These are phyloP conservation scores for Sphaerulina vaccinii DNA, from an alignment of 2,329 filamentous ascomycete genomes.

Conservation along the genomic window DNA sequence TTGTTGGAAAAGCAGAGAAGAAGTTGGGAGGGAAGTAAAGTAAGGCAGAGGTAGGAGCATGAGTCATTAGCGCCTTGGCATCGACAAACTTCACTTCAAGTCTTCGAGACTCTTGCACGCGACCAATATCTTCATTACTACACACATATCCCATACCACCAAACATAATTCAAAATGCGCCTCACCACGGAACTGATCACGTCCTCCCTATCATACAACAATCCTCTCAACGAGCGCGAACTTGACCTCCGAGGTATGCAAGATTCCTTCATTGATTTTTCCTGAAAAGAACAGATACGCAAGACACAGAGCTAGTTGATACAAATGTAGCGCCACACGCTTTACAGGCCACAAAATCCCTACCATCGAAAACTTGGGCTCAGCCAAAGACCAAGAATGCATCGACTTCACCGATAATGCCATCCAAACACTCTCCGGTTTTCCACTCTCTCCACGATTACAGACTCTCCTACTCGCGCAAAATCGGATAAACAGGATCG, in stretches of 20 bases:
- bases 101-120: no score
- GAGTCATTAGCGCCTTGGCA: no score
- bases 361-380: conserved; percentile 94
- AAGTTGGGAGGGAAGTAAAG: neutral
- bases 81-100: no score
- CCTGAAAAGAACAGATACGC: conserved; percentile 95
- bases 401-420: conserved; percentile 99
- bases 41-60: no score
- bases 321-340: conserved; percentile 40
- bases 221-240: conserved; percentile 97
- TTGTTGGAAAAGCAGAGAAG: neutral
- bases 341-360: conserved; percentile 92
- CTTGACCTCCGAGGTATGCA: conserved; percentile 97
- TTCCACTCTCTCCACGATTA: conserved; percentile 85
- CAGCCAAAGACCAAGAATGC: conserved; percentile 88
- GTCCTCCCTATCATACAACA: conserved; percentile 94
- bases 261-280: conserved; percentile 37
- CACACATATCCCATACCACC: neutral
- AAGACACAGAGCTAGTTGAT: conserved; percentile 51
- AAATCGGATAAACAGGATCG: conserved; percentile 82
- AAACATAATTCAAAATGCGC: conserved; percentile 63
- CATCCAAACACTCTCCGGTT: conserved; percentile 84
- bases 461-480: conserved; percentile 84
- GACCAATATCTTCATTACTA: no score
- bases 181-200: conserved; percentile 94